Conservation (phyloP, 352 stramenopile genomes). For the Thraustochytrium sp. region DNA sequence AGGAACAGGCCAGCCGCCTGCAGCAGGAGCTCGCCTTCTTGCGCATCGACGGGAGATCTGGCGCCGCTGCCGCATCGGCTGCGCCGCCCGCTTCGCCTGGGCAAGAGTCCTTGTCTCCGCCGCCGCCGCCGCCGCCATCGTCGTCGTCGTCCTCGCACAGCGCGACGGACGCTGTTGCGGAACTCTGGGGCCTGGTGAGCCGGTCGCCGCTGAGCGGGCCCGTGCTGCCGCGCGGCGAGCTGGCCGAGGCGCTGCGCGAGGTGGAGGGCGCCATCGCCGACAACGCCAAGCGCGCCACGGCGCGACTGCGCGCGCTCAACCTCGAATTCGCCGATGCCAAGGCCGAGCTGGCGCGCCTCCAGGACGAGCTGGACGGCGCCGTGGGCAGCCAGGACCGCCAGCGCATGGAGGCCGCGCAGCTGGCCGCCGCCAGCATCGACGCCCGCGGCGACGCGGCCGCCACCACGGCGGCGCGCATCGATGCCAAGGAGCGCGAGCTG, state of each 20-base stretch:
- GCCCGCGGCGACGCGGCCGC: neutral
- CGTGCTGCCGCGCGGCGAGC: neutral
- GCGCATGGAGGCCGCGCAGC: neutral
- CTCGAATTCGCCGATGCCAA: neutral
- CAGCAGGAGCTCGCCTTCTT: conserved; percentile 34
- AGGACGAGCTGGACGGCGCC: conserved; percentile 12
- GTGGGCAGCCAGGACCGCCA: neutral
- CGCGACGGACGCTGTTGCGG: neutral
- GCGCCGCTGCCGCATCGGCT: neutral
- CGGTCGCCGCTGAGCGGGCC: neutral
- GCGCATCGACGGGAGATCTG: neutral
- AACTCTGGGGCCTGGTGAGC: neutral
- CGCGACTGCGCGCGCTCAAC: neutral
- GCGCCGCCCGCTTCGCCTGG: too few relatives aligned
- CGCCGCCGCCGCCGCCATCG: neutral
- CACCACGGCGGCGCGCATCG: neutral
- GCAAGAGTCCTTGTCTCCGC: neutral
- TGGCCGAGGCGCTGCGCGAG: neutral
- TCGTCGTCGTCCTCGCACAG: neutral
- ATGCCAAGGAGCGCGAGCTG: neutral
- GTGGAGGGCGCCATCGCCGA: neutral
- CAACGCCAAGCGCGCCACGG: neutral
- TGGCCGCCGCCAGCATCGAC: neutral
- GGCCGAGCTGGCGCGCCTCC: neutral
- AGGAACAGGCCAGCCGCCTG: conserved; percentile 28